Conservation (phyloP, 441 rosid species). For the Hura crepitans region DNA sequence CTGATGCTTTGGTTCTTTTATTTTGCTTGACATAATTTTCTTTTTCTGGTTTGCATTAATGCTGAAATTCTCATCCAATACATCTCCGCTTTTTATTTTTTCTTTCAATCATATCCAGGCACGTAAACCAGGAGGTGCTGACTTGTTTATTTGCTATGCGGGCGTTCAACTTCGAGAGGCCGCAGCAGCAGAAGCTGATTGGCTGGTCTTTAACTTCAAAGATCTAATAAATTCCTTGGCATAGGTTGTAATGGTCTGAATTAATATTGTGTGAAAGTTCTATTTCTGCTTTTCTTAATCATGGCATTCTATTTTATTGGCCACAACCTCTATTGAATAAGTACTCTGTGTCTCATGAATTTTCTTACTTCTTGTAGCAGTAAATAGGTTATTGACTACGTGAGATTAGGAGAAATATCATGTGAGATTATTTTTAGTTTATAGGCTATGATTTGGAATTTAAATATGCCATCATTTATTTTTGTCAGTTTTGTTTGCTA, state of each 20-base stretch:
- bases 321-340: background rate
- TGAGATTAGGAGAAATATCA: no score
- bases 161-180: slow-evolving; percentile 81
- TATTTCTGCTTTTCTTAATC: background rate
- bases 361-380: no score
- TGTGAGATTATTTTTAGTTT: background rate
- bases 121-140: slow-evolving; percentile 79
- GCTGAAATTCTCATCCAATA: background rate
- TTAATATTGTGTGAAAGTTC: background rate
- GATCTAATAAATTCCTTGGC: slow-evolving; percentile 55
- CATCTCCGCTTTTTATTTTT: slow-evolving; percentile 1
- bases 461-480: background rate
- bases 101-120: slow-evolving; percentile 57
- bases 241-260: slow-evolving; percentile 19
- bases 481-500: no score
- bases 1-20: background rate
- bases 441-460: background rate
- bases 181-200: slow-evolving; percentile 83
- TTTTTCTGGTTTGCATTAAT: background rate
- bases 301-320: background rate
- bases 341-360: background rate
- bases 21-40: no score
- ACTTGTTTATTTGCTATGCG: slow-evolving; percentile 76
- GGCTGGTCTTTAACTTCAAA: slow-evolving; percentile 66
- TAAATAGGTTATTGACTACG: background rate